Base-by-base conservation (phyloP, 495 filamentous ascomycete species). In the Penicillium flavigenum region DNA sequence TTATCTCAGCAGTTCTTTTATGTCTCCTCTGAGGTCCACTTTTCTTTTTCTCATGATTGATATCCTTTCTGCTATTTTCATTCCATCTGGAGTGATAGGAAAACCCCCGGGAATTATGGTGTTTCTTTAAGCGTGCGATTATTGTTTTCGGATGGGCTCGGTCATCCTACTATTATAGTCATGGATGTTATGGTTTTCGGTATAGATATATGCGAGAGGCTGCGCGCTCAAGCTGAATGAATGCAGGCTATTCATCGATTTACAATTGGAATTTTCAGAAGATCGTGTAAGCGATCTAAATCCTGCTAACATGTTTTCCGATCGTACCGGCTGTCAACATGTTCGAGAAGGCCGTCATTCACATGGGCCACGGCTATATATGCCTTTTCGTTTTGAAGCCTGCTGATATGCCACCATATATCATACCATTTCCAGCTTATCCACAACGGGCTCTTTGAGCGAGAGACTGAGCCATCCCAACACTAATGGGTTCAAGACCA, bases 11-110 rank as follows among this genome's bases (percentile, higher is more conserved):
- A 38, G 2, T 36, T 7, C 20, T 34, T 22, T 17, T n/a, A 22
- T 47, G 11, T 58, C 22, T 47, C 19, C 4, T 26, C 16, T 17
- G 38, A n/a, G 27, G n/a, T 9, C 36, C 31, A 44, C 22, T 58
- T 49, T n/a, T 43, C 57, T 32, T 47, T 39, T 47, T 34, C 42
- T 67, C 47, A 63, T 65, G 64, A 64, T 65, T 69, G 63, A 69
- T 67, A 67, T 67, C 64, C 66, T 57, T 49, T 64, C 17, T 59
- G 26, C 52, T 57, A 52, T 63, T 24, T 34, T 52, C 52, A 58
- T 51, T 62, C 41, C 47, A 43, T 47, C 20, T 55, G 36, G 36
- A 27, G 32, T 55, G 52, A 20, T 39, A n/a, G 20, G 41, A 45
- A 47, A 36, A 38, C 9, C 32, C 24, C 20, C 20, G 42, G 53